Percentiles rank a stretch among this genome's conserved stretches.
These are phyloP conservation scores for Melampsora larici-populina DNA, from an alignment of 1,284 basidiomycete genomes.

Conservation along the genomic window DNA sequence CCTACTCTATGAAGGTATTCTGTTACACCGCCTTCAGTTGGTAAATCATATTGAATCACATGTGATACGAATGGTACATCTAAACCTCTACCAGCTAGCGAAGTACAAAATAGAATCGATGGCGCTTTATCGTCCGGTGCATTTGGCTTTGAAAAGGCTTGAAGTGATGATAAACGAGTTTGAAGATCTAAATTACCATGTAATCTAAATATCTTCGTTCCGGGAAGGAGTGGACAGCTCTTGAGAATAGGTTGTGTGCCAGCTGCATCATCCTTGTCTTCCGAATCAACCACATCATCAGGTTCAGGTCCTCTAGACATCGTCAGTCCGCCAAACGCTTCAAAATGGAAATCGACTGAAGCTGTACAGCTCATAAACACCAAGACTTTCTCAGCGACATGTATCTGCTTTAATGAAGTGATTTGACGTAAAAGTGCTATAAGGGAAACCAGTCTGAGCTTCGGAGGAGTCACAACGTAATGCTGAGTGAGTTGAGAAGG, in stretches of 20 bases:
- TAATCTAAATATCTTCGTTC: slow-evolving; percentile 78
- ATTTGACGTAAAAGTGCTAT: slow-evolving; percentile 70
- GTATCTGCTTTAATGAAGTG: slow-evolving; percentile 53
- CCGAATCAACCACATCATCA: slow-evolving; percentile 33
- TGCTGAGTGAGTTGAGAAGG: slow-evolving; percentile 93
- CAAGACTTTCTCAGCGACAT: slow-evolving; percentile 64
- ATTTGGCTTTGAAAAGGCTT: slow-evolving; percentile 65
- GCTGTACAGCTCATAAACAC: slow-evolving; percentile 97
- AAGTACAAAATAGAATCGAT: slow-evolving; percentile 84
- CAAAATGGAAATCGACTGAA: slow-evolving; percentile 96
- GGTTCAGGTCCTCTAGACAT: slow-evolving; percentile 60
- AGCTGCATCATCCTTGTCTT: slow-evolving; percentile 48
- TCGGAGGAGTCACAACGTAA: slow-evolving; percentile 85
- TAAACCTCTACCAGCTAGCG: slow-evolving; percentile 94
- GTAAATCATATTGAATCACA: slow-evolving; percentile 93
- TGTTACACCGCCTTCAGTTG: slow-evolving; percentile 91
- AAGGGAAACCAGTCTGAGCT: slow-evolving; percentile 84
- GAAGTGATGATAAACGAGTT: slow-evolving; percentile 75
- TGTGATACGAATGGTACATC: slow-evolving; percentile 91
- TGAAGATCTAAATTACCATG: slow-evolving; percentile 86
- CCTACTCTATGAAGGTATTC: slow-evolving; percentile 98
- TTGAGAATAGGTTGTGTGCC: slow-evolving; percentile 59
- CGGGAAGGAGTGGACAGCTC: slow-evolving; percentile 73
- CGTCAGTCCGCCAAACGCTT: slow-evolving; percentile 69
- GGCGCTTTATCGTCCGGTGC: slow-evolving; percentile 50